A percentile compares a stretch with the other conserved stretches of the same genome.
Evolutionary conservation across 768 basidiomycete genomes (phyloP).

Genomic region (Tricholoma flavovirens): DNA sequence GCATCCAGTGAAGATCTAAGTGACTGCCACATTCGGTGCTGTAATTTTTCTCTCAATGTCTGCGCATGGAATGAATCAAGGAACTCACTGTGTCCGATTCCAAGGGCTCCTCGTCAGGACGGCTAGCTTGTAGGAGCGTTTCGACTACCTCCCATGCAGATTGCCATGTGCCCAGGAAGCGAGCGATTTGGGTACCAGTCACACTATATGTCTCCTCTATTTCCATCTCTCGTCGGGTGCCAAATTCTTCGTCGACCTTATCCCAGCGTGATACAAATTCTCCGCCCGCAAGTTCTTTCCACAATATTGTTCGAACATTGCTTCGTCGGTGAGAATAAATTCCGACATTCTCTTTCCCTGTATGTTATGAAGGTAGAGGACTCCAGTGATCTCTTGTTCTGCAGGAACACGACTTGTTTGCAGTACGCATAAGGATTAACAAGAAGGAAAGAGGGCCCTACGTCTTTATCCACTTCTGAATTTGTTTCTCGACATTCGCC

Average conservation of each 20-base stretch:
- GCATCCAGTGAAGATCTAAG: too few relatives aligned
- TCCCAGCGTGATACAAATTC: constrained; percentile 2
- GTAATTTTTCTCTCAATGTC: too few relatives aligned
- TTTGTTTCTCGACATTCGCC: neutral
- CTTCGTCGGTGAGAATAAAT: neutral
- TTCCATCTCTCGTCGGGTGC: neutral
- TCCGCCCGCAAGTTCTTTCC: neutral
- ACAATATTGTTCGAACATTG: neutral
- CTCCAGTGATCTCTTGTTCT: neutral
- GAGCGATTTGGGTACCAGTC: neutral
- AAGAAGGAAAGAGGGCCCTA: neutral
- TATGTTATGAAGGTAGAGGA: neutral
- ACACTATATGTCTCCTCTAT: neutral
- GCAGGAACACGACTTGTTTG: neutral
- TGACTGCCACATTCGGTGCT: too few relatives aligned
- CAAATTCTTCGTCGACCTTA: neutral
- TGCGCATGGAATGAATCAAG: too few relatives aligned
- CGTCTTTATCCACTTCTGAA: constrained; percentile 2
- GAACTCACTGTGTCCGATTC: too few relatives aligned
- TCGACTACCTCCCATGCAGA: neutral
- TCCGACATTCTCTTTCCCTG: neutral
- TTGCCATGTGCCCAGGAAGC: neutral
- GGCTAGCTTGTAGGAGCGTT: neutral
- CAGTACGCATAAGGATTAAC: neutral
- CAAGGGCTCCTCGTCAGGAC: too few relatives aligned